Evolutionary conservation across 2,329 filamentous ascomycete species (phyloP).

Genomic region (Purpureocillium lavendulum): DNA sequence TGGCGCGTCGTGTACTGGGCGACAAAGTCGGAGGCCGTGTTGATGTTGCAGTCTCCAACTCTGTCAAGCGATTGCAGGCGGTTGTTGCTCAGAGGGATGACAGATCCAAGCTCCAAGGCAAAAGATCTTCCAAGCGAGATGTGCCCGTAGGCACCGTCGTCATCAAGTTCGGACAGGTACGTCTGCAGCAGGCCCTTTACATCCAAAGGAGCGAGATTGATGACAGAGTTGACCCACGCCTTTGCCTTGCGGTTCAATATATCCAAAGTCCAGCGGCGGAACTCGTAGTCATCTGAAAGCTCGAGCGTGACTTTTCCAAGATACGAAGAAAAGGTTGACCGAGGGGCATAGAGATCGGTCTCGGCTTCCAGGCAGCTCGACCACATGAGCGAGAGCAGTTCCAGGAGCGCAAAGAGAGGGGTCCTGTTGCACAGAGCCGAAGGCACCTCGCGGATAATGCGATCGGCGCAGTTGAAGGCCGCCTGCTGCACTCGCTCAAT

Average conservation of each 20-base stretch:
- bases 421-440: constrained; percentile 84
- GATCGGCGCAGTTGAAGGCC: constrained; percentile 74
- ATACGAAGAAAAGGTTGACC: constrained; percentile 68
- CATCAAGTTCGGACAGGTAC: constrained; percentile 89
- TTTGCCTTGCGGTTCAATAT: constrained; percentile 69
- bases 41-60: constrained; percentile 66
- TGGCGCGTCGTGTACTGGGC: constrained; percentile 96
- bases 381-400: constrained; percentile 93
- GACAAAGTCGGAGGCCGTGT: constrained; percentile 91
- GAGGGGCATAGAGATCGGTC: constrained; percentile 86
- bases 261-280: constrained; percentile 72
- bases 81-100: constrained; percentile 80
- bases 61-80: constrained; percentile 74
- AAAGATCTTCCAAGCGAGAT: constrained; percentile 90
- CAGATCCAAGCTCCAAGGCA: constrained; percentile 82
- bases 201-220: constrained; percentile 82
- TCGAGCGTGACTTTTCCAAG: constrained; percentile 76
- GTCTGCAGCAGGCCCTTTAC: constrained; percentile 94
- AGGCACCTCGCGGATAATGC: constrained; percentile 75
- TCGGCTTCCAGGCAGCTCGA: constrained; percentile 88
- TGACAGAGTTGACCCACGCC: constrained; percentile 69
- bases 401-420: constrained; percentile 85
- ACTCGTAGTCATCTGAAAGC: constrained; percentile 85
- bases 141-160: constrained; percentile 84
- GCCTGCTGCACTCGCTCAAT: constrained; percentile 87